phyloP scores from a whole-genome alignment of 2,329 filamentous ascomycete genomes.

The Talaromyces atroroseus region DNA sequence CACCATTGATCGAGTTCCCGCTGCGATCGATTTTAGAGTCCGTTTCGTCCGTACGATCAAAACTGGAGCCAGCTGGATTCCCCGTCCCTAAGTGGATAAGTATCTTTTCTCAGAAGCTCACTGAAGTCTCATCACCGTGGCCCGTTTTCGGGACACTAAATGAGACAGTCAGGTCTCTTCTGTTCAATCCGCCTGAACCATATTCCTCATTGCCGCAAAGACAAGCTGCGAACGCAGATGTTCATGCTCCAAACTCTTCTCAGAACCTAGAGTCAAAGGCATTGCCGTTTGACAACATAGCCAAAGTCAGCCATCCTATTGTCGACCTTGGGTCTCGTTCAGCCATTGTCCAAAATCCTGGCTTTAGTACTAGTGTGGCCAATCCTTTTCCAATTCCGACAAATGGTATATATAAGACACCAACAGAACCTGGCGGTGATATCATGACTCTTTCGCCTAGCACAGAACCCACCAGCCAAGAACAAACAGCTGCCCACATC shows the following conservation, averaged over 20 bases:
- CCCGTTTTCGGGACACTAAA: slow-evolving; percentile 30
- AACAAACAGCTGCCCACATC: slow-evolving; percentile 10
- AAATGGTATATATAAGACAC: slow-evolving; percentile 3
- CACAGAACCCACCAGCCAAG: slow-evolving; percentile 2
- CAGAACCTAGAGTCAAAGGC: background rate
- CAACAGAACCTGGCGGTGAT: background rate
- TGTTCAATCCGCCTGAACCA: slow-evolving; percentile 13
- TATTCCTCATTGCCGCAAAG: background rate
- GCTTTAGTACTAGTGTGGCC: background rate
- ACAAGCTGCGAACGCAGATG: background rate
- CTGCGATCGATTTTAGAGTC: slow-evolving; percentile 33
- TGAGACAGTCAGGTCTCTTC: slow-evolving; percentile 25
- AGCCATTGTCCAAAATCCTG: background rate
- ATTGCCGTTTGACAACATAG: background rate
- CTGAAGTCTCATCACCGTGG: slow-evolving; percentile 25
- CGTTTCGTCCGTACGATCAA: slow-evolving; percentile 26
- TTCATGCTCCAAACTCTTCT: background rate
- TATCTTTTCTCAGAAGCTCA: slow-evolving; percentile 26
- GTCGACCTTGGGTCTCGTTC: background rate
- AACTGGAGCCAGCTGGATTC: slow-evolving; percentile 26
- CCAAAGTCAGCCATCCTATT: background rate
- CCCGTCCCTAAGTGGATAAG: slow-evolving; percentile 32
- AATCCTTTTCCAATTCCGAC: background rate
- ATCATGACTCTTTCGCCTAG: background rate
- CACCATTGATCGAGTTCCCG: slow-evolving; percentile 34